Conservation (phyloP, 805 yeast genomes). For the Candida tammaniensis region DNA sequence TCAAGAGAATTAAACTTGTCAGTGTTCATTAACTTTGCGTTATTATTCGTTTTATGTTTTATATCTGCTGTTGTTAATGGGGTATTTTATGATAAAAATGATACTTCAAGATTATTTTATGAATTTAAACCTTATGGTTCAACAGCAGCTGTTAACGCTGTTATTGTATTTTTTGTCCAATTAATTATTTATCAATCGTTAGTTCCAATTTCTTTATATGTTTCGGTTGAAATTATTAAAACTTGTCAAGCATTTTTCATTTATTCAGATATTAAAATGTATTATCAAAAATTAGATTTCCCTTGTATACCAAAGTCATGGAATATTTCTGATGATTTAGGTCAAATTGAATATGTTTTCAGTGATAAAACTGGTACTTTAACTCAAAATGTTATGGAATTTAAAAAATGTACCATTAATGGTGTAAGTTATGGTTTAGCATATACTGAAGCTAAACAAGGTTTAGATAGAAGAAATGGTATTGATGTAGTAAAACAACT, state of each 20-base stretch:
- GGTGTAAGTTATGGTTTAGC: constrained; percentile 71
- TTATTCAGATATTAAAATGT: constrained; percentile 66
- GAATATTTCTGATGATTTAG: constrained; percentile 81
- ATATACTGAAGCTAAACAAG: constrained; percentile 75
- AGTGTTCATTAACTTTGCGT: constrained; percentile 59
- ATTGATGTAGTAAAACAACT: constrained; percentile 53
- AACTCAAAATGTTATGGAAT: constrained; percentile 82
- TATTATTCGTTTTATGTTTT: constrained; percentile 64
- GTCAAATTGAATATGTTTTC: constrained; percentile 78
- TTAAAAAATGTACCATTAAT: constrained; percentile 69
- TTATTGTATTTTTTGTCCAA: constrained; percentile 67
- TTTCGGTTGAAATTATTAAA: constrained; percentile 76
- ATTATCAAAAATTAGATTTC: constrained; percentile 63
- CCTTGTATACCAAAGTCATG: constrained; percentile 81
- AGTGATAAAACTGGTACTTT: constrained; percentile 84
- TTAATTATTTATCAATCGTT: constrained; percentile 71
- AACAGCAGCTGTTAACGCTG: constrained; percentile 61
- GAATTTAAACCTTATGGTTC: constrained; percentile 63
- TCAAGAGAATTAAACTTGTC: constrained; percentile 65
- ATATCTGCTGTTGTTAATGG: constrained; percentile 73
- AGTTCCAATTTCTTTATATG: constrained; percentile 78
- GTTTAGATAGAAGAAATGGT: constrained; percentile 65
- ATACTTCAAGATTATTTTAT: constrained; percentile 50
- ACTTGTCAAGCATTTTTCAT: constrained; percentile 76
- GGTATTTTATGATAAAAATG: constrained; percentile 44